Evolutionary conservation across 805 yeast genomes (phyloP).

Genomic region (Wickerhamomyces tratensis): DNA sequence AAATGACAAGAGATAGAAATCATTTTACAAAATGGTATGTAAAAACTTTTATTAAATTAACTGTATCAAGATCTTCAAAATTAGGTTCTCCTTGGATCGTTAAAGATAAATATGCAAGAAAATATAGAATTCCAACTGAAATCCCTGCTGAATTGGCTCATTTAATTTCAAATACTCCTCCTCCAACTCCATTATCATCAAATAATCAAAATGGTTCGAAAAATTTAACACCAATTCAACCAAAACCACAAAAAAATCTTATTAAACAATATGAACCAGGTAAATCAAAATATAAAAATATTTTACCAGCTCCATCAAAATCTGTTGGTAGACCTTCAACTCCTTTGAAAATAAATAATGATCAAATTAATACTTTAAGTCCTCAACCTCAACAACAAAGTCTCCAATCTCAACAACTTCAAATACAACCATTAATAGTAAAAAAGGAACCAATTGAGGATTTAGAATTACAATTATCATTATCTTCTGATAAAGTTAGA

Average conservation of each 20-base stretch:
- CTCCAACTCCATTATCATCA: background rate
- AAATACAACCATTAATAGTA: slow-evolving; percentile 5
- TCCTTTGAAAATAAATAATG: background rate
- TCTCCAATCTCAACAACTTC: background rate
- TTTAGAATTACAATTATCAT: slow-evolving; percentile 7
- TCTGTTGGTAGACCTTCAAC: background rate
- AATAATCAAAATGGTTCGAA: background rate
- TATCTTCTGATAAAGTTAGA: slow-evolving; percentile 8
- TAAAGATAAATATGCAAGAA: slow-evolving; percentile 61
- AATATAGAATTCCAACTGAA: slow-evolving; percentile 54
- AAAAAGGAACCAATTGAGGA: slow-evolving; percentile 14
- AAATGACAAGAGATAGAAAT: slow-evolving; percentile 74
- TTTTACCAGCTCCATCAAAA: background rate
- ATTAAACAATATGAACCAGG: background rate
- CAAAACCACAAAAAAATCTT: slow-evolving; percentile 4
- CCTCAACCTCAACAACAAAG: background rate
- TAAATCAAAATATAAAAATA: no score
- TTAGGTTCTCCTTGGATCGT: slow-evolving; percentile 97
- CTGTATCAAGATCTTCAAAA: slow-evolving; percentile 53
- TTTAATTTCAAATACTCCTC: slow-evolving; percentile 3
- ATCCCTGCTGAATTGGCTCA: slow-evolving; percentile 43
- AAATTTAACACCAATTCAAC: slow-evolving; percentile 3
- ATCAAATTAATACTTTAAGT: no score
- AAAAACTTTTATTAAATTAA: slow-evolving; percentile 81
- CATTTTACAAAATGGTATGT: slow-evolving; percentile 85